These are phyloP conservation scores for Geum urbanum DNA, from an alignment of 306 rosid species.

Conservation along the genomic window DNA sequence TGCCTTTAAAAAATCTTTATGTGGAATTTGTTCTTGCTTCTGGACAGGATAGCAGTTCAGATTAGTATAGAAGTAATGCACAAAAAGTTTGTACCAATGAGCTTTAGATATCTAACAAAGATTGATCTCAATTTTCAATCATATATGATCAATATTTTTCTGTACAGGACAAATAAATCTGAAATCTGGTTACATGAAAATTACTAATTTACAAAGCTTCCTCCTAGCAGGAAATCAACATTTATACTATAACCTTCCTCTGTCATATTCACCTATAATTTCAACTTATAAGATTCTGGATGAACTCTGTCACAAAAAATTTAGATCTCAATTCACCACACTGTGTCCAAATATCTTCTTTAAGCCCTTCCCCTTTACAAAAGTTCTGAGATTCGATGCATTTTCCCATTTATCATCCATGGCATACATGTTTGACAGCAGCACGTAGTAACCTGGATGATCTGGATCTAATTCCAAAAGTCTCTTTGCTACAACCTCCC, in stretches of 20 bases:
- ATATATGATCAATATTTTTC: neutral
- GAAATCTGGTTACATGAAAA: too few relatives aligned
- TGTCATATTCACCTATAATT: conserved; percentile 43
- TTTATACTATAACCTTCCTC: conserved; percentile 3
- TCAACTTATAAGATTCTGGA: conserved; percentile 29
- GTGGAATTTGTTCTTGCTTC: conserved; percentile 38
- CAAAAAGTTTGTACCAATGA: neutral
- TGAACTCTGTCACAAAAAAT: conserved; percentile 58
- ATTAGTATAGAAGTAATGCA: conserved; percentile 4
- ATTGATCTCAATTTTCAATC: neutral
- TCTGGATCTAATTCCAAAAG: conserved; percentile 53
- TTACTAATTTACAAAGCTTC: conserved; percentile 7
- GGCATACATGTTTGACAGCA: conserved; percentile 65
- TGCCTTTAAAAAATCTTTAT: conserved; percentile 33
- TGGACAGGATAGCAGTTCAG: neutral
- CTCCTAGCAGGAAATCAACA: neutral
- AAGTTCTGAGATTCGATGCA: conserved; percentile 47
- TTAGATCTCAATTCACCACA: conserved; percentile 40
- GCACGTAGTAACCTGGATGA: conserved; percentile 57
- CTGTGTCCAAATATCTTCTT: conserved; percentile 59
- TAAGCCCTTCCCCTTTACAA: conserved; percentile 54
- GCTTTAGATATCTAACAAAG: neutral
- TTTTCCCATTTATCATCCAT: conserved; percentile 58
- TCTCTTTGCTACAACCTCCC: conserved; percentile 62
- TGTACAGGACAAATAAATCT: neutral